phyloP scores from a whole-genome alignment of 345 rosid species.

The Sonneratia alba region DNA sequence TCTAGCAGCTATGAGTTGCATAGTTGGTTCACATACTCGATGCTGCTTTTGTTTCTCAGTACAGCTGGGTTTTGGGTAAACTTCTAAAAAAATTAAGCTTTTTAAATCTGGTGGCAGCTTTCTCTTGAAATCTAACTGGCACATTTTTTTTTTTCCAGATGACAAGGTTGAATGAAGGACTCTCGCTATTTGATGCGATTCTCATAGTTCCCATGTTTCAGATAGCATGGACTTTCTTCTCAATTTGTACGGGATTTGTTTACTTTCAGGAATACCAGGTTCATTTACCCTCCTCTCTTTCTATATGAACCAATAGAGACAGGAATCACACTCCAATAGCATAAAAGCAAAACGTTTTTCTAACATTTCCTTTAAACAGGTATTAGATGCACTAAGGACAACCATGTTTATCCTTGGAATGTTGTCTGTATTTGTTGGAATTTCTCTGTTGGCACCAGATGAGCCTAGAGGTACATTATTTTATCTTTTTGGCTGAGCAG shows the following conservation, averaged over 20 bases:
- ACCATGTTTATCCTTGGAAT: conserved; percentile 97
- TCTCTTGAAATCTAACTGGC: background rate
- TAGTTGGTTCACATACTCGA: conserved; percentile 98
- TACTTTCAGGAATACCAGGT: conserved; percentile 99
- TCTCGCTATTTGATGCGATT: conserved; percentile 84
- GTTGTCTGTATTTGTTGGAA: conserved; percentile 78
- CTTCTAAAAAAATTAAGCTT: background rate
- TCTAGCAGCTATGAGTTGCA: conserved; percentile 76
- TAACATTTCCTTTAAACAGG: conserved; percentile 33
- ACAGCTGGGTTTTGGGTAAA: conserved; percentile 98
- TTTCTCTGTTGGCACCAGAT: conserved; percentile 91
- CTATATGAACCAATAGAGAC: background rate
- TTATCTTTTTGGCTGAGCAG: background rate
- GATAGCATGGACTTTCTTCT: conserved; percentile 99
- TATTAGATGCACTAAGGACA: conserved; percentile 72
- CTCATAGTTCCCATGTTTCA: conserved; percentile 99
- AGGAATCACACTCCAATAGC: no score
- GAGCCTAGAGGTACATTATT: conserved; percentile 53
- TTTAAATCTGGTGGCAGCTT: background rate
- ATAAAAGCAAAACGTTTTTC: background rate
- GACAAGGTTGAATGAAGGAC: conserved; percentile 94
- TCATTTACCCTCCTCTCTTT: background rate
- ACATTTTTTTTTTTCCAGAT: conserved; percentile 37
- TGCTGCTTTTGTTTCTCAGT: conserved; percentile 90
- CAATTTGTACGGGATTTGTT: conserved; percentile 95